These are phyloP conservation scores for Naganishia randhawae DNA, from an alignment of 768 basidiomycete species.

Conservation along the genomic window DNA sequence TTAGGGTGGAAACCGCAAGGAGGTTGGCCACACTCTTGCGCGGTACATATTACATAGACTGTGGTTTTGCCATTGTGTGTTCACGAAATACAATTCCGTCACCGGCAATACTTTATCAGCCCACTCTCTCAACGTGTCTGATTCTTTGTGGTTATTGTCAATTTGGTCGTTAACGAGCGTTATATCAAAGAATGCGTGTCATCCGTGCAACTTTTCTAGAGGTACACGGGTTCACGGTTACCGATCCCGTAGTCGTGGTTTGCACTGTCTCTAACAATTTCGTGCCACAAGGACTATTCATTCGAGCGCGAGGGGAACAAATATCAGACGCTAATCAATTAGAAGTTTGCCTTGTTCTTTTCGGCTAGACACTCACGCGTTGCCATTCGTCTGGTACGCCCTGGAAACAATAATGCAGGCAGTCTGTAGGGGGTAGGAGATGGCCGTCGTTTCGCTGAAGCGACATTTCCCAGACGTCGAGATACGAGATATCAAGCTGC, in stretches of 20 bases:
- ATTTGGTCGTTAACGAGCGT: no score
- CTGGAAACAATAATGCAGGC: constrained; percentile 28
- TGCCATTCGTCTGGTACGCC: constrained; percentile 30
- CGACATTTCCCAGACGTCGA: constrained; percentile 24
- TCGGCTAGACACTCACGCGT: constrained; percentile 2
- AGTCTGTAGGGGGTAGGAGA: constrained; percentile 24
- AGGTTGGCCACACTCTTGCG: no score
- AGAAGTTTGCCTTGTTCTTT: neutral
- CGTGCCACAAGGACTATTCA: constrained; percentile 24
- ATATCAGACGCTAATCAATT: neutral
- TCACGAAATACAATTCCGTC: no score
- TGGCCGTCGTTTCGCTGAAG: constrained; percentile 19
- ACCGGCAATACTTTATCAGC: no score
- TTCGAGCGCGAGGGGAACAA: neutral
- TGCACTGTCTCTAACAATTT: neutral
- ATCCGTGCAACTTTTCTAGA: neutral
- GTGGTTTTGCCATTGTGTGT: no score
- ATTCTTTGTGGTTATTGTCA: no score
- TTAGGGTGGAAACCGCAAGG: no score
- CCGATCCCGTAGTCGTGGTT: constrained; percentile 21
- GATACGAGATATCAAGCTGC: constrained; percentile 18
- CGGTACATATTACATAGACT: no score
- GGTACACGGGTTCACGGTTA: constrained; percentile 4
- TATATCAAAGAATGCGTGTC: neutral
- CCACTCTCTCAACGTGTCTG: no score